Base-by-base conservation (phyloP, 73 alveolate species). In the Symbiodinium pilosum region DNA sequence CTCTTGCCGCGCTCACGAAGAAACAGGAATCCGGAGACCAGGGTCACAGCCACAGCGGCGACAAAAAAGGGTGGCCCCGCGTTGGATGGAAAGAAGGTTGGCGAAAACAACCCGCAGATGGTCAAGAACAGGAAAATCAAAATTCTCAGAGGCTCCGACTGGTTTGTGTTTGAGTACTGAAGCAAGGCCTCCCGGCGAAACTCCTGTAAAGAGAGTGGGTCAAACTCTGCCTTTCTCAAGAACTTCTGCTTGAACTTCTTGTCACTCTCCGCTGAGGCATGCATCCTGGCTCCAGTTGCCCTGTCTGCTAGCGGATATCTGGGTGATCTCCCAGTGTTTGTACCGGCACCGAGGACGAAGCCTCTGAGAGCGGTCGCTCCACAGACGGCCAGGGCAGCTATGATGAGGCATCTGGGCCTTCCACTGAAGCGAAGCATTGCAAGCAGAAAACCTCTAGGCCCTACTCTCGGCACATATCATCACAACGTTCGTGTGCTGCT, bases 1-100 rank as follows among this genome's bases (percentile, higher is more conserved):
- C 97, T 87, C 52, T 91, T 91, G n/a, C 52, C 83, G 5, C 97
- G 97, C 54, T 91, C 97, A 41, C 97, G 97, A 42, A 91, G 89
- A 88, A 91, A 91, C 41, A 91, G 88, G 89, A 69, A 69, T 42
- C 97, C 97, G 41, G 47, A 91, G 42, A 41, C 89, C 39, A 30
- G 87, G 12, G 88, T n/a, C 51, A 43, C 41, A 30, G 52, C 38
- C 77, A 47, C 39, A 43, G 97, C 97, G 36, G 52, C 47, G n/a
- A 86, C 97, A 51, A 69, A 91, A 56, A 68, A 91, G 64, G 88
- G 47, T 28, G 81, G 56, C 2, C 81, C 81, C 7, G 88, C 97
- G 88, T 91, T 91, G 81, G 89, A 68, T 36, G 97, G 97, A 24
- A 43, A 40, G 81, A 91, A 91, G 89, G 88, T 86, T 18, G 97